Evolutionary conservation across 768 basidiomycete species (phyloP), one percentile per base, ranked within the genome.

Genomic region (Tylopilus rubrobrunneus): DNA sequence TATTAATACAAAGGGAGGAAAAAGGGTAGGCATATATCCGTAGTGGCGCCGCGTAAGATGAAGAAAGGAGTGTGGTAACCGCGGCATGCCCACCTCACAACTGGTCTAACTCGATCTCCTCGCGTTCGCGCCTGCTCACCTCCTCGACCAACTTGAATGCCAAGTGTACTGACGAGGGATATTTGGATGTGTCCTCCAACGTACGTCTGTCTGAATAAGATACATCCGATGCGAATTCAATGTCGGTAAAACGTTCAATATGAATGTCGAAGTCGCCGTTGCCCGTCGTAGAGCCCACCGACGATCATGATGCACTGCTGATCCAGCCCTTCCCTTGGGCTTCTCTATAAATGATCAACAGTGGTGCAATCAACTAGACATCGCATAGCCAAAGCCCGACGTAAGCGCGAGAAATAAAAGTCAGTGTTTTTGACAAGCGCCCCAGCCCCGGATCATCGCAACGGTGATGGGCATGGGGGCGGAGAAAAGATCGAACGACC

Each of bases 81-180:
- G 4, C 19, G 15, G 7, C n/a, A 28, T 11, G 21, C 31, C 17
- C 34, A 25, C 9, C 21, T 47, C 23, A 53, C 15, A 41, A 3
- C 45, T 36, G 48, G 45, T 36, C 19, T 55, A 57, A 17, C 44
- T 53, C 59, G 7, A 62, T 58, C 28, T 51, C 53, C 53, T 93
- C 28, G 82, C 89, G 39, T 19, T n/a, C 8, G n/a, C n/a, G 27
- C 83, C 85, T 0, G 73, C 34, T 21, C 19, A 94, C 6, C 83
- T 89, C 65, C 73, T 95, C 6, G 89, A 97, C 70, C 52, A 15
- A 29, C 10, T 0, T n/a, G 8, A n/a, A 17, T 17, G n/a, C 15
- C 37, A 37, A 17, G 17, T 31, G 52, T 4, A 28, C 51, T 0
- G 37, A 46, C 5, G 63, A 43, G 7, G 41, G 36, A 1, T 11